These are phyloP conservation scores for Blepharisma japonicum DNA, from an alignment of 73 alveolate genomes.

Conservation along the genomic window DNA sequence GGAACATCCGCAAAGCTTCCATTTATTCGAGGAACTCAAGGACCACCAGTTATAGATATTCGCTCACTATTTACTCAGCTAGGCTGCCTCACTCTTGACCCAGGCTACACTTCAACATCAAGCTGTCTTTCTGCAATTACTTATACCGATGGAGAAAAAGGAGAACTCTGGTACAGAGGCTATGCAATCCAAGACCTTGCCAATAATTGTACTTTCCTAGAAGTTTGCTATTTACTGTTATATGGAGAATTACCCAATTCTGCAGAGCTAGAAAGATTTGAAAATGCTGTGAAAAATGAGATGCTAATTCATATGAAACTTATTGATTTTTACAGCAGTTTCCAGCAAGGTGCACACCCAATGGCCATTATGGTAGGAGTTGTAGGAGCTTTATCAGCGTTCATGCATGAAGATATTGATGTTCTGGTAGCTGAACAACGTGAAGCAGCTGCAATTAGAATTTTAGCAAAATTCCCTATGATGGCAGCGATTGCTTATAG, in stretches of 20 bases:
- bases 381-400: conserved; percentile 80
- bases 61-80: conserved; percentile 52
- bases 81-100: conserved; percentile 79
- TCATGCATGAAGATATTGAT: conserved; percentile 63
- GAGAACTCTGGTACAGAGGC: conserved; percentile 80
- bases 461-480: conserved; percentile 83
- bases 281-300: conserved; percentile 64
- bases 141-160: conserved; percentile 81
- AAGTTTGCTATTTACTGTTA: conserved; percentile 71
- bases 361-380: conserved; percentile 83
- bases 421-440: conserved; percentile 63
- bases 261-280: conserved; percentile 54
- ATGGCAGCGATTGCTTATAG: conserved; percentile 81
- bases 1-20: conserved; percentile 68
- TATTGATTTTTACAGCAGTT: conserved; percentile 78
- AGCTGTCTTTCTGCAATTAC: conserved; percentile 78
- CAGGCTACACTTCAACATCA: conserved; percentile 78
- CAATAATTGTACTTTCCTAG: conserved; percentile 67
- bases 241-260: conserved; percentile 81
- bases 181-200: conserved; percentile 77
- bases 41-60: conserved; percentile 78
- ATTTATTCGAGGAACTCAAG: conserved; percentile 58
- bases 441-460: conserved; percentile 68
- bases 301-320: conserved; percentile 82
- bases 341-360: conserved; percentile 75